Evolutionary conservation across 805 yeast genomes (phyloP), one percentile per base, ranked within the genome.

Genomic region (Lipomyces sp.): DNA sequence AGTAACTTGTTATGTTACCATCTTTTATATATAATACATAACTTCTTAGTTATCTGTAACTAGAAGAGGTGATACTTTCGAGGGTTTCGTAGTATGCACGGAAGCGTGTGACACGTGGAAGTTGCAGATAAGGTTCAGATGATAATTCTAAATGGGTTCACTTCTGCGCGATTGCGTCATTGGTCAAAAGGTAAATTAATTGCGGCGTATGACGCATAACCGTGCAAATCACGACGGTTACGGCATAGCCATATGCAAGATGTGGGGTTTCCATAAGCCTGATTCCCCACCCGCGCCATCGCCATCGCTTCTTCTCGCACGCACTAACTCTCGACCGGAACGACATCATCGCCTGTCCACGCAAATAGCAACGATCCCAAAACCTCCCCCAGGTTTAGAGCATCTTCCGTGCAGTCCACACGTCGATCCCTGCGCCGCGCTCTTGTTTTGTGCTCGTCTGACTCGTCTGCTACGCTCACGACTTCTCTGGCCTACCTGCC

Each of bases 361-460:
- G 34, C 54, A 51, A 15, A 10, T 10, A 30, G 10, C 5, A 51
- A 18, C 54, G 24, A 29, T 32, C 54, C 30, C 54, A 11, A 32
- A 29, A 1, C 29, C 4, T 4, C 29, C 48, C 48, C 48, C 48
- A 42, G 48, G 24, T 42, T 24, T 15, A 42, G 39, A 42, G 29
- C 48, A 42, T 42, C 48, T n/a, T 42, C 54, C 54, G 39, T 35
- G 54, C 24, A 24, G 24, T n/a, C 54, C 54, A 51, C 24, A 30
- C 54, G 54, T 51, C 54, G 54, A 51, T 51, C 54, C 10, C 54
- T 29, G 34, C 34, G 34, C 54, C 34, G 54, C 34, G 54, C 8
- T 29, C 8, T 51, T 29, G 34, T 51, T 29, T 32, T 32, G 8
- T 15, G 30, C 35, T 18, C 15, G 34, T 32, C 30, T 34, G 15